phyloP scores from a whole-genome alignment of 768 basidiomycete genomes.

The Russula emetica region DNA sequence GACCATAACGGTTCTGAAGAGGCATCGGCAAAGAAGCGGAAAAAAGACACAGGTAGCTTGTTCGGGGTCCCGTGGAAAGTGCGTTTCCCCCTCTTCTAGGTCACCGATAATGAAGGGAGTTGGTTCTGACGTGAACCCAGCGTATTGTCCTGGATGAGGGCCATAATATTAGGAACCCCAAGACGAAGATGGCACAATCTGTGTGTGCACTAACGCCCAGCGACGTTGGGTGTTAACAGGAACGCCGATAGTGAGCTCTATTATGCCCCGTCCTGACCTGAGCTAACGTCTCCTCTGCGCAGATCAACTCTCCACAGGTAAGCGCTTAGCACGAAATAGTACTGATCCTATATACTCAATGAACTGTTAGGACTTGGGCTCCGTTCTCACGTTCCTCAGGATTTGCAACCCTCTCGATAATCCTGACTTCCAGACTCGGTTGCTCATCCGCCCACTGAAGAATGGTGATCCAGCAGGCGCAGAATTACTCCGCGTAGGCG shows the following conservation, averaged over 20 bases:
- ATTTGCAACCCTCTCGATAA: constrained; percentile 85
- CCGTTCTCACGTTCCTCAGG: constrained; percentile 75
- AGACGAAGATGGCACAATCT: constrained; percentile 76
- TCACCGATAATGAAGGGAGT: neutral
- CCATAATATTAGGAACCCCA: constrained; percentile 80
- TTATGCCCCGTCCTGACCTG: neutral
- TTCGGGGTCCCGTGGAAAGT: constrained; percentile 83
- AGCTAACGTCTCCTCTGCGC: neutral
- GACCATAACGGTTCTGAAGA: constrained; percentile 43
- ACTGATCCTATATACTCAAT: neutral
- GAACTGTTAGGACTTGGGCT: constrained; percentile 73
- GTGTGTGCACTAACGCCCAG: constrained; percentile 60
- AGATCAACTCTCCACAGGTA: constrained; percentile 80
- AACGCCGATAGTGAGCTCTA: constrained; percentile 76
- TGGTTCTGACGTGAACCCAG: constrained; percentile 34
- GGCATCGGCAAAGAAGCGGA: constrained; percentile 52
- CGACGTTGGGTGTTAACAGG: constrained; percentile 79
- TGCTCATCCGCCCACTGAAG: constrained; percentile 74
- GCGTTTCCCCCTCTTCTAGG: constrained; percentile 13
- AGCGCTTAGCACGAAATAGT: constrained; percentile 1
- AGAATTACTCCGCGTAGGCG: constrained; percentile 60
- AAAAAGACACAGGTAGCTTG: constrained; percentile 53
- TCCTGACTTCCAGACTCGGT: constrained; percentile 73
- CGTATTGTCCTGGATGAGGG: constrained; percentile 86
- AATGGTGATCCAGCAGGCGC: constrained; percentile 62